phyloP scores from a whole-genome alignment of 306 rosid genomes.

The Inga laurina region DNA sequence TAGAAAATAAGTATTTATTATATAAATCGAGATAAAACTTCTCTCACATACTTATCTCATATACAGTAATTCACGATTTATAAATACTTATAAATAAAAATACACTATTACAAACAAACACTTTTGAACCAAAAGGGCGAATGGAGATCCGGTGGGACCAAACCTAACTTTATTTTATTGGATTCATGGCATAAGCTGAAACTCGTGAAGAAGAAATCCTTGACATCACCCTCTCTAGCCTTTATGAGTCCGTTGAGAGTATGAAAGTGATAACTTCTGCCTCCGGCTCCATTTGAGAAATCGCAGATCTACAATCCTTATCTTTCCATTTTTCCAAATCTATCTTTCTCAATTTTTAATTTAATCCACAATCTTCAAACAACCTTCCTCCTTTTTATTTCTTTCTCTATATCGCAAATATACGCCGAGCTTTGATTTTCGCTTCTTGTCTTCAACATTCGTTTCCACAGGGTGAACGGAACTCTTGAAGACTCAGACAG shows the following conservation, averaged over 20 bases:
- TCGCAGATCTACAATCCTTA: not conserved
- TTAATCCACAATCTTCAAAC: not conserved
- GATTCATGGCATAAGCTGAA: too few species aligned
- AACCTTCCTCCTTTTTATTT: not conserved
- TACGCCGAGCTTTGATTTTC: not conserved
- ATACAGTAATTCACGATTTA: too few species aligned
- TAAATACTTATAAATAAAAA: too few species aligned
- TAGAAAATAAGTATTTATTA: too few species aligned
- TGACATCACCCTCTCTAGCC: too few species aligned
- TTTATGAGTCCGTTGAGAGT: not conserved
- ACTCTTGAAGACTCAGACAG: not conserved
- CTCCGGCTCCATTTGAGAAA: slow-evolving; percentile 10
- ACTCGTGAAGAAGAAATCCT: too few species aligned
- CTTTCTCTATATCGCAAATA: not conserved
- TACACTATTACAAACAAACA: too few species aligned
- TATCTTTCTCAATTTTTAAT: not conserved
- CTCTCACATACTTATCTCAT: too few species aligned
- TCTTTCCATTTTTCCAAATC: not conserved
- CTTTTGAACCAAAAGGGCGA: too few species aligned
- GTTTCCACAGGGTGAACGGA: not conserved
- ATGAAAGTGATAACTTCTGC: not conserved
- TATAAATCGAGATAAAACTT: too few species aligned
- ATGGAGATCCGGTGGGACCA: too few species aligned
- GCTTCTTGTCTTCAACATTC: not conserved
- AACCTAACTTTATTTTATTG: too few species aligned